Conservation (phyloP, 345 rosid genomes). For the Tarenaya hassleriana region DNA sequence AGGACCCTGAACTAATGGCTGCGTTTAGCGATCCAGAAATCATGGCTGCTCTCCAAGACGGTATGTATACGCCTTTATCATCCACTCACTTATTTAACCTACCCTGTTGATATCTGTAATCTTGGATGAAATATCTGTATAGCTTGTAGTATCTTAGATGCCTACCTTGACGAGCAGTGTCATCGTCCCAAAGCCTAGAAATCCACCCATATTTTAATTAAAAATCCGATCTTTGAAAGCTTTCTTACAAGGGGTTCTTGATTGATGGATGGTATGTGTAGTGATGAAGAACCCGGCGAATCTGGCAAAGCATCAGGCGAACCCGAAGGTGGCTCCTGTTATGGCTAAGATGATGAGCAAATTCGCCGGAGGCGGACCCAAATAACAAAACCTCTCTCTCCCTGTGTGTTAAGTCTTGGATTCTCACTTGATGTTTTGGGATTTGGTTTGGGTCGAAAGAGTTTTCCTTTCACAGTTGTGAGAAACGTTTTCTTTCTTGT, state of each 20-base stretch:
- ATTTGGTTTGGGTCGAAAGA: neutral
- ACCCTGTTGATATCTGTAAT: no score
- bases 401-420: no score
- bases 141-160: neutral
- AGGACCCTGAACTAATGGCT: constrained; percentile 96
- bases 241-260: no score
- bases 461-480: neutral
- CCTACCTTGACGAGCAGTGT: neutral
- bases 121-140: no score
- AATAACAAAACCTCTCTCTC: constrained; percentile 25
- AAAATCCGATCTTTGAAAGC: no score
- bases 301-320: constrained; percentile 78
- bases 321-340: constrained; percentile 95
- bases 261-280: no score
- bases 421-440: neutral
- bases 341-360: constrained; percentile 95
- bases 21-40: constrained; percentile 95
- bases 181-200: no score
- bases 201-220: no score
- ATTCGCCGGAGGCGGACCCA: constrained; percentile 65
- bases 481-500: no score
- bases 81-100: no score
- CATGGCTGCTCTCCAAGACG: constrained; percentile 98
- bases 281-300: constrained; percentile 96
- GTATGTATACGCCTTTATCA: no score